Percentiles rank a stretch among this genome's conserved stretches.
Evolutionary conservation across 2,329 filamentous ascomycete species (phyloP).

Genomic region (Rutstroemia sp.): DNA sequence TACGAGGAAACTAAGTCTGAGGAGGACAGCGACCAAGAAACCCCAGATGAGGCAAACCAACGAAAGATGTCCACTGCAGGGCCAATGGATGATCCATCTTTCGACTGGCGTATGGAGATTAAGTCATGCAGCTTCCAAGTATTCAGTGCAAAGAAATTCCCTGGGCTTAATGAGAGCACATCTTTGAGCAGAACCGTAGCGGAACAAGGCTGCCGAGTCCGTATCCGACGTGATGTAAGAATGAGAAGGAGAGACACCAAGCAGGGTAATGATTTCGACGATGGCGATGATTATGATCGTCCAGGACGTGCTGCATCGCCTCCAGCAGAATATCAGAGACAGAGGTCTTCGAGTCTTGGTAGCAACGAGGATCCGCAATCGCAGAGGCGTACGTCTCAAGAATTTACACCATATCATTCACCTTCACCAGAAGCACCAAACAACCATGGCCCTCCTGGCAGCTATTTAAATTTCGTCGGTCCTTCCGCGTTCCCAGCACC

Average conservation of each 20-base stretch:
- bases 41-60: constrained; percentile 28
- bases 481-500: not conserved
- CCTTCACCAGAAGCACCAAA: constrained; percentile 17
- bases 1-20: constrained; percentile 89
- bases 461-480: constrained; percentile 23
- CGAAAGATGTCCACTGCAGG: constrained; percentile 30
- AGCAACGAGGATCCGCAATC: constrained; percentile 16
- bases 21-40: constrained; percentile 62
- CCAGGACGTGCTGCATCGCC: constrained; percentile 26
- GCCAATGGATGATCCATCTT: constrained; percentile 39
- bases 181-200: constrained; percentile 82
- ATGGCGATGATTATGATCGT: constrained; percentile 54
- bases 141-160: constrained; percentile 97
- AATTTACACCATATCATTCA: constrained; percentile 23
- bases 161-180: constrained; percentile 85
- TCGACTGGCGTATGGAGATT: constrained; percentile 83
- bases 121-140: constrained; percentile 83
- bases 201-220: constrained; percentile 93
- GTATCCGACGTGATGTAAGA: constrained; percentile 87
- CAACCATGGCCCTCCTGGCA: constrained; percentile 25
- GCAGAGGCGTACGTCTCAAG: constrained; percentile 41
- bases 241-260: constrained; percentile 82
- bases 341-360: constrained; percentile 18
- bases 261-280: constrained; percentile 40
- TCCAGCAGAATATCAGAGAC: constrained; percentile 12